A percentile compares a stretch with the other conserved stretches of the same genome.
phyloP scores from a whole-genome alignment of 441 rosid species.

The Croton setiger region DNA sequence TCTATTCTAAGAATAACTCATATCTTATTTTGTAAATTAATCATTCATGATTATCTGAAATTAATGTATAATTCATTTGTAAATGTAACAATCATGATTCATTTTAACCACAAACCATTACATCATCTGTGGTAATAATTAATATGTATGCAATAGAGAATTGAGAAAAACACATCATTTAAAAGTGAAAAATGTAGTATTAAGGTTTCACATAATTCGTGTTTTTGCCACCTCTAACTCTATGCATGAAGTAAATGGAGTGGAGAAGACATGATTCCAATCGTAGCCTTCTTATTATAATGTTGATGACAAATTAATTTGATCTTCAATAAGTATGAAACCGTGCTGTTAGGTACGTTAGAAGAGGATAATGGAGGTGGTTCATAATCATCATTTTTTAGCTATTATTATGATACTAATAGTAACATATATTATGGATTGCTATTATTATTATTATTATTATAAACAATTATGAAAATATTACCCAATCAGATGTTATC shows the following conservation, averaged over 20 bases:
- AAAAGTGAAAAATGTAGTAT: neutral
- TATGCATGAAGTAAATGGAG: neutral
- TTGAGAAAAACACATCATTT: neutral
- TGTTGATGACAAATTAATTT: neutral
- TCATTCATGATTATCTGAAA: too few relatives aligned
- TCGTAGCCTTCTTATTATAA: neutral
- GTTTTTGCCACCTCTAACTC: neutral
- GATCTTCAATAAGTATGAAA: neutral
- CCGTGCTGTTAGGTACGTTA: conserved; percentile 19
- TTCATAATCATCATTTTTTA: conserved; percentile 14
- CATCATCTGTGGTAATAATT: too few relatives aligned
- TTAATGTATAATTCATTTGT: too few relatives aligned
- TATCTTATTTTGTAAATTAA: too few relatives aligned
- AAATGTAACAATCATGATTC: too few relatives aligned
- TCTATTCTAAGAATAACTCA: too few relatives aligned
- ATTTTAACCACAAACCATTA: too few relatives aligned
- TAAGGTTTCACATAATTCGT: neutral
- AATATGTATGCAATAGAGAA: too few relatives aligned
- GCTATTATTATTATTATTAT: too few relatives aligned
- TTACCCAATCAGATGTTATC: conserved; percentile 8
- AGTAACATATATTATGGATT: too few relatives aligned
- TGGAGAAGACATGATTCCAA: neutral
- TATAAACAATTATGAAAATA: neutral
- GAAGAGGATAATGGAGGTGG: conserved; percentile 12
- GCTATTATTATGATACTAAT: conserved; percentile 5